Conservation (phyloP, 495 filamentous ascomycete species). For the Bathelium albidoporum region DNA sequence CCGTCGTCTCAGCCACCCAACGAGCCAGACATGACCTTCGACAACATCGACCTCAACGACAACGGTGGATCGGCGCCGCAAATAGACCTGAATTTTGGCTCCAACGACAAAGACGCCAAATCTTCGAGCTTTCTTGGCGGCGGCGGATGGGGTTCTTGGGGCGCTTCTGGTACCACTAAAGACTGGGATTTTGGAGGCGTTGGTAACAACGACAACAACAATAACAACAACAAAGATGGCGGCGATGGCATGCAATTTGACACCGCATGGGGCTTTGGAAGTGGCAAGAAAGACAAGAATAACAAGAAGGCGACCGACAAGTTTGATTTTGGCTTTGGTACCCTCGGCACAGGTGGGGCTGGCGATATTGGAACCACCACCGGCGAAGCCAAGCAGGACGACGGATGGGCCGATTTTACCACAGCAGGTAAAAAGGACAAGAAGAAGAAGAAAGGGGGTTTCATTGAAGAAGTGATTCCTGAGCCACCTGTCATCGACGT, state of each 20-base stretch:
- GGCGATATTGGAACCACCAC: neutral
- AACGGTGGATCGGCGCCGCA: conserved; percentile 16
- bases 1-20: conserved; percentile 12
- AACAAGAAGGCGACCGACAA: conserved; percentile 5
- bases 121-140: conserved; percentile 21
- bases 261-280: conserved; percentile 15
- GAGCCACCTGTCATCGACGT: neutral
- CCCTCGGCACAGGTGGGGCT: neutral
- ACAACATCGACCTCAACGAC: conserved; percentile 21
- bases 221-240: neutral
- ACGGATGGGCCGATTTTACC: conserved; percentile 11
- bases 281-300: conserved; percentile 17
- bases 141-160: conserved; percentile 22
- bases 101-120: conserved; percentile 14
- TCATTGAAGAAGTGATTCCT: neutral
- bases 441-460: conserved; percentile 9
- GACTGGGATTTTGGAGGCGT: neutral
- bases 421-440: conserved; percentile 6
- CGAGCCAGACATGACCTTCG: conserved; percentile 22
- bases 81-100: conserved; percentile 21
- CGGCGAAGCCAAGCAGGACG: neutral
- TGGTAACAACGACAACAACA: neutral
- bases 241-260: conserved; percentile 2
- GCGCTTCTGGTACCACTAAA: conserved; percentile 7
- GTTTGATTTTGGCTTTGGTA: conserved; percentile 1